Evolutionary conservation across 345 rosid genomes (phyloP).

Genomic region (Sapria himalayana): DNA sequence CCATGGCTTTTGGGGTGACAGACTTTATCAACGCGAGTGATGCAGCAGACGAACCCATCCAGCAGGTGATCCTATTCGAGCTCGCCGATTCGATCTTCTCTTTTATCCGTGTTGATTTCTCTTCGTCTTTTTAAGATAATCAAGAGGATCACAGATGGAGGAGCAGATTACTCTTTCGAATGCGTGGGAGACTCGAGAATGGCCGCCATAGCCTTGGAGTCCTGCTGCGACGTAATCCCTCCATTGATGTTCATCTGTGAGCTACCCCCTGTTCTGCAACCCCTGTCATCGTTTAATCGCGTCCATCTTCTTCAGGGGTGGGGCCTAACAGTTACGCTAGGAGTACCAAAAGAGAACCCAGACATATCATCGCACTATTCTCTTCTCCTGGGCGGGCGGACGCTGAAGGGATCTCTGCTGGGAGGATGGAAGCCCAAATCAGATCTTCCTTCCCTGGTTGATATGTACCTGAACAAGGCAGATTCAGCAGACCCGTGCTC

Average conservation of each 20-base stretch:
- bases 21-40: conserved; percentile 53
- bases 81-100: too few species aligned
- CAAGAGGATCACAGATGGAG: conserved; percentile 57
- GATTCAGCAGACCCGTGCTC: neutral
- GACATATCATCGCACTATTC: conserved; percentile 64
- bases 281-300: too few species aligned
- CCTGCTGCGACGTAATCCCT: conserved; percentile 55
- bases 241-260: too few species aligned
- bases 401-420: conserved; percentile 59
- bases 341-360: conserved; percentile 71
- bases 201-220: conserved; percentile 62
- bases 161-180: conserved; percentile 80
- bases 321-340: conserved; percentile 77
- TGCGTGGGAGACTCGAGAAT: conserved; percentile 60
- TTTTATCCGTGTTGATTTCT: neutral
- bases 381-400: conserved; percentile 47
- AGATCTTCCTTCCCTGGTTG: conserved; percentile 53
- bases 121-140: conserved; percentile 32
- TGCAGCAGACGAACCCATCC: conserved; percentile 50
- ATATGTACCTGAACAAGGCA: conserved; percentile 69
- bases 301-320: conserved; percentile 40
- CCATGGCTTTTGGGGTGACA: conserved; percentile 63
- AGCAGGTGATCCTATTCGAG: conserved; percentile 62
- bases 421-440: conserved; percentile 93
- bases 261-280: too few species aligned